Evolutionary conservation across 345 rosid genomes (phyloP).

Genomic region (Passiflora organensis): DNA sequence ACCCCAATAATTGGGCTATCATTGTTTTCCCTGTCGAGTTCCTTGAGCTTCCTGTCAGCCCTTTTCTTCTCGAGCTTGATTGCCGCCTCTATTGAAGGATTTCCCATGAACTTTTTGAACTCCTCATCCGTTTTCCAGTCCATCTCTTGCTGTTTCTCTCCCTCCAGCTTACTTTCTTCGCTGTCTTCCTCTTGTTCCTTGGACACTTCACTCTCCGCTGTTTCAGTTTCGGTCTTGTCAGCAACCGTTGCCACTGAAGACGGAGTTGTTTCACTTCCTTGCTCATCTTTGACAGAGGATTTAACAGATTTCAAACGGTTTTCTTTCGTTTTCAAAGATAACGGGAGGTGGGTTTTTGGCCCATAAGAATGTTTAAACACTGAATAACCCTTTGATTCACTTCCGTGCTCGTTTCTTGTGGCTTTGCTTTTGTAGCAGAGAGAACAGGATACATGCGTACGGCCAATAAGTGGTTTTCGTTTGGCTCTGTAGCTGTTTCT

Average conservation of each 20-base stretch:
- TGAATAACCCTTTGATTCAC: background rate
- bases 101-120: conserved; percentile 95
- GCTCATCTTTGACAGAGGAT: conserved; percentile 40
- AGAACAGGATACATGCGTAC: background rate
- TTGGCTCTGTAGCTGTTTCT: background rate
- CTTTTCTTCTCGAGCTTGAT: conserved; percentile 95
- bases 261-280: conserved; percentile 29
- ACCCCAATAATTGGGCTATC: conserved; percentile 49
- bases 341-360: conserved; percentile 8
- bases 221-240: conserved; percentile 23
- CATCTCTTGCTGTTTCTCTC: conserved; percentile 59
- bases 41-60: conserved; percentile 83
- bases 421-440: background rate
- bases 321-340: background rate
- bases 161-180: conserved; percentile 19
- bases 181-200: conserved; percentile 20
- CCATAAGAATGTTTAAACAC: conserved; percentile 7
- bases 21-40: conserved; percentile 57
- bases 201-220: conserved; percentile 11
- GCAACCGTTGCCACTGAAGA: conserved; percentile 43
- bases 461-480: background rate
- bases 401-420: conserved; percentile 3
- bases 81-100: conserved; percentile 90
- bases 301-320: conserved; percentile 14
- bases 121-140: conserved; percentile 95